These are phyloP conservation scores for Boletus reticuloceps DNA, from an alignment of 768 basidiomycete species.

Conservation along the genomic window DNA sequence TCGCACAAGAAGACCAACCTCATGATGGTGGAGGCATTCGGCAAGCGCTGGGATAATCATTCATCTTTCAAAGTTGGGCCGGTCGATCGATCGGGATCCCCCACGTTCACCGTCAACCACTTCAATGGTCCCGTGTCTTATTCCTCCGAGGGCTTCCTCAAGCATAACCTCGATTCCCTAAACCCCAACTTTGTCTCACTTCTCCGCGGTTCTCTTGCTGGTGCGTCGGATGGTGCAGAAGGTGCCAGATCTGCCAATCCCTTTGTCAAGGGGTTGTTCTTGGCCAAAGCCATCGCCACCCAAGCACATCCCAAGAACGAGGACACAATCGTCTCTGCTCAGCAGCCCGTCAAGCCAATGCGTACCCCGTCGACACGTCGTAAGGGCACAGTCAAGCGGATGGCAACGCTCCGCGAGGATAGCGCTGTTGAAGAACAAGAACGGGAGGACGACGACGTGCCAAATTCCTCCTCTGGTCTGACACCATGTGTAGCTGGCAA, in stretches of 20 bases:
- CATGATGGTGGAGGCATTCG: conserved; percentile 92
- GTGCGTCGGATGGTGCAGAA: conserved; percentile 48
- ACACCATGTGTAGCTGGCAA: conserved; percentile 80
- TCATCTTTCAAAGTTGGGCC: conserved; percentile 83
- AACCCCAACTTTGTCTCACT: conserved; percentile 93
- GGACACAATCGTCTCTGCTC: conserved; percentile 96
- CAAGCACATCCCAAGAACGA: conserved; percentile 91
- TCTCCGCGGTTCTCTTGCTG: conserved; percentile 56
- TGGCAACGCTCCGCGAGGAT: conserved; percentile 35
- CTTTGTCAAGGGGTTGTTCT: conserved; percentile 90
- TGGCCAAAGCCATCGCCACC: conserved; percentile 84
- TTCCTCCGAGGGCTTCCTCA: conserved; percentile 85
- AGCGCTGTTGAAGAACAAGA: conserved; percentile 42
- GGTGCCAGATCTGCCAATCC: conserved; percentile 82
- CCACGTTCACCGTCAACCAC: conserved; percentile 89
- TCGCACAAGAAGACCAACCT: conserved; percentile 88
- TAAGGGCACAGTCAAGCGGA: conserved; percentile 67
- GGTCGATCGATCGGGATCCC: conserved; percentile 72
- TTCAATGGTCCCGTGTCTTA: conserved; percentile 92
- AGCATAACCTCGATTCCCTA: conserved; percentile 83
- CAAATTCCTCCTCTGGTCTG: conserved; percentile 28
- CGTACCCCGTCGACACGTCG: conserved; percentile 86
- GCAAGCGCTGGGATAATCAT: conserved; percentile 94
- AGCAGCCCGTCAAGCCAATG: conserved; percentile 93
- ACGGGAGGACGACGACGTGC: conserved; percentile 43